These are phyloP conservation scores for Malus sieversii DNA, from an alignment of 306 rosid species.

Conservation along the genomic window DNA sequence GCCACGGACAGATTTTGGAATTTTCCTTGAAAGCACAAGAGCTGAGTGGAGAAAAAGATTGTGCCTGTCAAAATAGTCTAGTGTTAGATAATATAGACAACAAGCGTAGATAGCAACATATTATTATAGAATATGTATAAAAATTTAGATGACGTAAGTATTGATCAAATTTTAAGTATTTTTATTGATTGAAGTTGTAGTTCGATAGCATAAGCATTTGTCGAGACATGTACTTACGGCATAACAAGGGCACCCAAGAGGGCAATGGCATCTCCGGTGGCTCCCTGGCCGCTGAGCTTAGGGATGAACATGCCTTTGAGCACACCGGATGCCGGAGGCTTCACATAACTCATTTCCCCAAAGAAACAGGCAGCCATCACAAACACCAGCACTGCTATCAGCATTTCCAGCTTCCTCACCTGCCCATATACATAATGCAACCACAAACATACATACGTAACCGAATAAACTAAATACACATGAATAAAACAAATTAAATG, in stretches of 20 bases:
- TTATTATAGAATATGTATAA: background rate
- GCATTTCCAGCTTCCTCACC: conserved; percentile 68
- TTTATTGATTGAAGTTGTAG: background rate
- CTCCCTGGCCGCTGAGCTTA: conserved; percentile 49
- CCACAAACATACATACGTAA: background rate
- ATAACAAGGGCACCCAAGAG: conserved; percentile 85
- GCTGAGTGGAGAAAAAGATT: conserved; percentile 95
- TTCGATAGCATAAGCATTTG: background rate
- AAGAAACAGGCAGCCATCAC: conserved; percentile 85
- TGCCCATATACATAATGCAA: conserved; percentile 3
- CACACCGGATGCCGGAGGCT: conserved; percentile 46
- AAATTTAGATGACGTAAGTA: background rate
- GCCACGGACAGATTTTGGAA: conserved; percentile 59
- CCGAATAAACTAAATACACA: too few relatives aligned
- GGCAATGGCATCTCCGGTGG: conserved; percentile 79
- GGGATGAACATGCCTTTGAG: conserved; percentile 62
- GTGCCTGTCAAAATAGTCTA: conserved; percentile 41
- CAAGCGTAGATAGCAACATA: background rate
- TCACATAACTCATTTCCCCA: conserved; percentile 74
- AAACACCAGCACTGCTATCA: conserved; percentile 51
- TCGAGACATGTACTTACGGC: conserved; percentile 43
- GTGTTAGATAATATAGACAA: too few relatives aligned
- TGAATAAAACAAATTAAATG: background rate
- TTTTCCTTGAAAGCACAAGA: conserved; percentile 74
- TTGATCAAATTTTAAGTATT: background rate